phyloP scores from a whole-genome alignment of 2,329 filamentous ascomycete genomes.

The Talaromyces sp. region DNA sequence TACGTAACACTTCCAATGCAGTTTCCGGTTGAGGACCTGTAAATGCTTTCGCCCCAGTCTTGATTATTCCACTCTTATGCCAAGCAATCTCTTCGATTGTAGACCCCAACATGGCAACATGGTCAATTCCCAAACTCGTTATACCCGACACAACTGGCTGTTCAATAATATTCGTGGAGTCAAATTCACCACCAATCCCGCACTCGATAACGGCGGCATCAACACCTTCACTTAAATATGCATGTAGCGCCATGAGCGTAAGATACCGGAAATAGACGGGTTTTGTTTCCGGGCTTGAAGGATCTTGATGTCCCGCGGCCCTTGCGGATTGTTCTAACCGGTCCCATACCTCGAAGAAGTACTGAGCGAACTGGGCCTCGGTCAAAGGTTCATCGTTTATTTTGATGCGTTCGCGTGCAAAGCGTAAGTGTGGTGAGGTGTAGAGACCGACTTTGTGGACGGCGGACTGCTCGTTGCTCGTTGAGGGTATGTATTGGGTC shows the following conservation, averaged over 20 bases:
- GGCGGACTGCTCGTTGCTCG: constrained; percentile 29
- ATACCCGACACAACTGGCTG: constrained; percentile 69
- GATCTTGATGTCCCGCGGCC: constrained; percentile 47
- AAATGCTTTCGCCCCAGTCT: constrained; percentile 60
- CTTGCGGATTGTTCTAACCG: constrained; percentile 54
- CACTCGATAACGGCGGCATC: constrained; percentile 81
- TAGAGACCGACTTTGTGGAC: constrained; percentile 68
- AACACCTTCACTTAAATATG: constrained; percentile 72
- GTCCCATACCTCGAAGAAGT: constrained; percentile 85
- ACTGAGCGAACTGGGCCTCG: constrained; percentile 65
- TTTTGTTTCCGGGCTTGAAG: constrained; percentile 58
- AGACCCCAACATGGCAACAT: constrained; percentile 72
- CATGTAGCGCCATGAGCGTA: constrained; percentile 81
- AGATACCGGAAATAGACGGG: constrained; percentile 91
- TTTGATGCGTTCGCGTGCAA: constrained; percentile 78
- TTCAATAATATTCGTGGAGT: constrained; percentile 81
- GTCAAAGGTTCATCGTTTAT: constrained; percentile 70
- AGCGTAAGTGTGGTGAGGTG: constrained; percentile 80
- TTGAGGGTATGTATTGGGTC: constrained; percentile 51
- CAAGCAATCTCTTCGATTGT: constrained; percentile 81
- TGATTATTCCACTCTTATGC: constrained; percentile 90
- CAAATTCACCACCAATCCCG: constrained; percentile 89
- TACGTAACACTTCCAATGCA: constrained; percentile 54
- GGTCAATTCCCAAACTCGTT: constrained; percentile 79
- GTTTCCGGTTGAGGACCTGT: constrained; percentile 56